These are phyloP conservation scores for Fomitopsis pulvina DNA, from an alignment of 768 basidiomycete species.

Conservation along the genomic window DNA sequence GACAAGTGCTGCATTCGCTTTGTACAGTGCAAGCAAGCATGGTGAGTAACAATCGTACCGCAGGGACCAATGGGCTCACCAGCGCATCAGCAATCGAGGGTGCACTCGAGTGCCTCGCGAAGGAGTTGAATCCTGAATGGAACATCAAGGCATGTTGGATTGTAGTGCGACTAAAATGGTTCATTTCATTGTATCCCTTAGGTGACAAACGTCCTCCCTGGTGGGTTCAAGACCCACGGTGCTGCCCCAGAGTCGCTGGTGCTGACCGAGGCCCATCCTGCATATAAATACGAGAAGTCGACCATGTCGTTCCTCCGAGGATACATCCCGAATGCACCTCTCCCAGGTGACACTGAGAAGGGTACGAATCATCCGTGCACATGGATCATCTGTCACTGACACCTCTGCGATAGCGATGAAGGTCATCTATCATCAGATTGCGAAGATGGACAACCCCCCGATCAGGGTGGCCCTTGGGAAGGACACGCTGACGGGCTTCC, in stretches of 20 bases:
- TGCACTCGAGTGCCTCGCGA: slow-evolving; percentile 9
- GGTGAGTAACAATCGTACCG: background rate
- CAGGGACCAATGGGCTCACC: background rate
- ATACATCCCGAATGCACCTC: background rate
- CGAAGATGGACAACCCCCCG: slow-evolving; percentile 1
- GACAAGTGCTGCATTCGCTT: slow-evolving; percentile 7
- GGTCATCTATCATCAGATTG: background rate
- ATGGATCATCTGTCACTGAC: background rate
- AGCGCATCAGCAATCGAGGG: background rate
- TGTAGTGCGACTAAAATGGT: background rate
- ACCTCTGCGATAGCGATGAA: background rate
- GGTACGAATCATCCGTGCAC: background rate
- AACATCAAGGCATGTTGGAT: slow-evolving; percentile 25
- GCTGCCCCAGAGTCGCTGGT: slow-evolving; percentile 1
- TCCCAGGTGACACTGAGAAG: background rate
- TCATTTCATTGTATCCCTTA: background rate
- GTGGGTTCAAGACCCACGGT: slow-evolving; percentile 5
- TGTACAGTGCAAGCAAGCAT: slow-evolving; percentile 10
- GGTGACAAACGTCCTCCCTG: slow-evolving; percentile 5
- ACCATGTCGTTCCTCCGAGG: background rate
- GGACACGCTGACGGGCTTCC: background rate
- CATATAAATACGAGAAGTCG: slow-evolving; percentile 3
- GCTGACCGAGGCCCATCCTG: slow-evolving; percentile 1
- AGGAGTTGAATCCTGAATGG: slow-evolving; percentile 30
- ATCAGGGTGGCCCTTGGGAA: background rate